phyloP scores from a whole-genome alignment of 176 grass and related monocot species.

The Carex littledalei region DNA sequence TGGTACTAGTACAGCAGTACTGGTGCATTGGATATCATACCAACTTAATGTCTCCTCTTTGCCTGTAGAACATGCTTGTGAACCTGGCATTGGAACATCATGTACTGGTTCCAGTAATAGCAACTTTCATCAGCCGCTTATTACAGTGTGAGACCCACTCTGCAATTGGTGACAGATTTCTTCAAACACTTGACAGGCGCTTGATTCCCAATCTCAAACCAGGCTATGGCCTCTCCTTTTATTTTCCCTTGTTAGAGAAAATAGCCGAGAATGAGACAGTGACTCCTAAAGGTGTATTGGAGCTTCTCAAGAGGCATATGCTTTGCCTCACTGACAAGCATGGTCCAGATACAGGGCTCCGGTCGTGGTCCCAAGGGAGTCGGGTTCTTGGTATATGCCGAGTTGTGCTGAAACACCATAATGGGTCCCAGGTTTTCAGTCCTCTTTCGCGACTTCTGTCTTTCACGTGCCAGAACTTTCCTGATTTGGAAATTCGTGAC shows the following conservation, averaged over 20 bases:
- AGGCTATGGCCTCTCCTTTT: slow-evolving; percentile 56
- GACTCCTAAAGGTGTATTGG: slow-evolving; percentile 63
- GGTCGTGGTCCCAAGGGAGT: slow-evolving; percentile 87
- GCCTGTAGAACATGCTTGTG: slow-evolving; percentile 64
- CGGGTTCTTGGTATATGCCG: slow-evolving; percentile 73
- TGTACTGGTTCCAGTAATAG: slow-evolving; percentile 65
- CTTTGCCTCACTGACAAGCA: slow-evolving; percentile 59
- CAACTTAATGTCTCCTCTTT: not conserved
- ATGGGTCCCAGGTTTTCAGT: slow-evolving; percentile 61
- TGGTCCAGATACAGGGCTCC: slow-evolving; percentile 48
- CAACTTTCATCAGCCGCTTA: slow-evolving; percentile 52
- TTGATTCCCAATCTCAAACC: slow-evolving; percentile 73
- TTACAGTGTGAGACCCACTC: slow-evolving; percentile 59
- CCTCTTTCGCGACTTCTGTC: slow-evolving; percentile 56
- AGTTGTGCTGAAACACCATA: slow-evolving; percentile 70
- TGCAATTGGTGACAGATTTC: slow-evolving; percentile 44
- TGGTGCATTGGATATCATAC: not conserved
- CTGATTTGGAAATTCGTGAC: slow-evolving; percentile 90
- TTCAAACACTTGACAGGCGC: slow-evolving; percentile 55
- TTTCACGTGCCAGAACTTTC: slow-evolving; percentile 61
- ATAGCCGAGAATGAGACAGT: slow-evolving; percentile 69
- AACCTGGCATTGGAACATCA: slow-evolving; percentile 56
- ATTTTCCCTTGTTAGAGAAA: slow-evolving; percentile 83
- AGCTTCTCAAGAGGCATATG: slow-evolving; percentile 73
- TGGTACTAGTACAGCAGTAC: not conserved